Base-by-base conservation (phyloP, 2,329 filamentous ascomycete genomes). In the Xylaria sp. region DNA sequence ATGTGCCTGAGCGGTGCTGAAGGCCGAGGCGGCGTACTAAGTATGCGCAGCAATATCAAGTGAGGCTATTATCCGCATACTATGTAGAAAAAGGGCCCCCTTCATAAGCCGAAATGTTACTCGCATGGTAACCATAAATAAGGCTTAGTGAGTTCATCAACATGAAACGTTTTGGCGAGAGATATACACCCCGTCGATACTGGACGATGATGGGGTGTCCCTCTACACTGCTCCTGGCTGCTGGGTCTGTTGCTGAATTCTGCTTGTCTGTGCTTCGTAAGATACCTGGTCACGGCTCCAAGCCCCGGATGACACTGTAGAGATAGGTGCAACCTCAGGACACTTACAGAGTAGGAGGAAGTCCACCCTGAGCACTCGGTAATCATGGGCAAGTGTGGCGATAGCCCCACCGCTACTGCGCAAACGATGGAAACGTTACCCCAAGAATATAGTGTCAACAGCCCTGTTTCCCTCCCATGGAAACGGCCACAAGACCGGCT, bases 1-100 rank as follows among this genome's bases (percentile, higher is more conserved):
- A 60, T 72, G 69, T 71, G 68, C 68, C 68, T 65, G 64, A 58
- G 62, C 69, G 58, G 63, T 60, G 65, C 66, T 61, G 66, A 54
- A 60, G 35, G 67, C 67, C 60, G 66, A 54, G 60, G 32, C 32
- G 32, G 35, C 67, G 50, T 66, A n/a, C n/a, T n/a, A n/a, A n/a
- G n/a, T n/a, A 58, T 57, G 63, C 65, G 59, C 51, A 23, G 29
- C 29, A 53, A 29, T 51, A 57, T 64, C 47, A 51, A 51, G 25
- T n/a, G 42, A 53, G 37, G 55, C 37, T 25, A 42, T 21, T 10
- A 44, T 40, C 50, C 47, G 18, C 5, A 58, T 47, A 59, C 32
- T 37, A 37, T 37, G 32, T 40, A 18, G 16, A 44, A 53, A 59
- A 53, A 44, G 40, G 23, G 27, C 37, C 27, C 37, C 51, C 25